Evolutionary conservation across 2,329 filamentous ascomycete genomes (phyloP).

Genomic region (Metarhizium guizhouense): DNA sequence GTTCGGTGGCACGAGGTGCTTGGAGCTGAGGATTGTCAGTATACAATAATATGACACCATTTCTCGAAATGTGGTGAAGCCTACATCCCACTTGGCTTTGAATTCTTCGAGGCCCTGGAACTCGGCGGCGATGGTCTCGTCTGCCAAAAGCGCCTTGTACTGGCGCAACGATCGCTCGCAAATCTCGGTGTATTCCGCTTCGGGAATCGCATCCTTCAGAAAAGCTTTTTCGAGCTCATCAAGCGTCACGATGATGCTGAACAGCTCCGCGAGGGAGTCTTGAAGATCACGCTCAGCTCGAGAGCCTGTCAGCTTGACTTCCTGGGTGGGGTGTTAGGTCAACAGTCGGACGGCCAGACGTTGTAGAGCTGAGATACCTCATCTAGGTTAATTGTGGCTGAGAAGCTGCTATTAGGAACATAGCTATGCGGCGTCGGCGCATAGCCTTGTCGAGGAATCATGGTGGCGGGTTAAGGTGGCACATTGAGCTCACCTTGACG

Average conservation of each 20-base stretch:
- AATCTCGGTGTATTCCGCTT: slow-evolving; percentile 90
- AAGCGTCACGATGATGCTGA: slow-evolving; percentile 92
- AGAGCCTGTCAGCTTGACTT: slow-evolving; percentile 84
- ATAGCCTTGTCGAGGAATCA: slow-evolving; percentile 61
- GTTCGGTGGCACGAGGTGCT: slow-evolving; percentile 86
- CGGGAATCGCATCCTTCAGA: slow-evolving; percentile 86
- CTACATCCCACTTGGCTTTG: slow-evolving; percentile 83
- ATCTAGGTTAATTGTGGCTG: slow-evolving; percentile 87
- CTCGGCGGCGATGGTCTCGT: slow-evolving; percentile 80
- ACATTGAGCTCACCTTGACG: slow-evolving; percentile 16
- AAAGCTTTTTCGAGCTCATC: slow-evolving; percentile 96
- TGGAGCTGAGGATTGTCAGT: slow-evolving; percentile 56
- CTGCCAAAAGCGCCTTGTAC: slow-evolving; percentile 87
- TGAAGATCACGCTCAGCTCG: slow-evolving; percentile 86
- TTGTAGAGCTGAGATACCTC: slow-evolving; percentile 53
- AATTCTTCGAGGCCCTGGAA: slow-evolving; percentile 88
- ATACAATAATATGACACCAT: not conserved
- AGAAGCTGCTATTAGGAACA: slow-evolving; percentile 72
- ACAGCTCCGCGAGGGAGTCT: slow-evolving; percentile 92
- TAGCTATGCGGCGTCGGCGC: slow-evolving; percentile 88
- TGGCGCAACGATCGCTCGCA: slow-evolving; percentile 91
- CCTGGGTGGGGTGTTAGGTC: slow-evolving; percentile 39
- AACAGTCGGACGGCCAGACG: not conserved
- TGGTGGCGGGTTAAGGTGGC: slow-evolving; percentile 24
- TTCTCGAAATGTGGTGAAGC: not conserved